Conservation (phyloP, 805 yeast genomes). For the Saccharomycopsis sp. region DNA sequence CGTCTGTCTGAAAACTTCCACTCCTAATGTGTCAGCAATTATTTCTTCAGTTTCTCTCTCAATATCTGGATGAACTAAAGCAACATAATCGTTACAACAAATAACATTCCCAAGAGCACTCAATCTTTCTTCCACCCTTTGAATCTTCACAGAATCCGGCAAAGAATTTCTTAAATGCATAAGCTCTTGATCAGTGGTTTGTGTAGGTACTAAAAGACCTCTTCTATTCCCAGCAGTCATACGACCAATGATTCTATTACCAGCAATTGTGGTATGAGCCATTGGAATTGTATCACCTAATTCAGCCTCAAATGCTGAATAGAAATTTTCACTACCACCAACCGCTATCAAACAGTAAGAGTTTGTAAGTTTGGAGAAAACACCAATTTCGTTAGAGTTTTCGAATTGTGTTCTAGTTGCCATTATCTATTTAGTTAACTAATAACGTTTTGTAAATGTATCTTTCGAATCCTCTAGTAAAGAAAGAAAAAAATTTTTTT, state of each 20-base stretch:
- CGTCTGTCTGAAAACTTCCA: constrained; percentile 98
- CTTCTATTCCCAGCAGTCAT: constrained; percentile 98
- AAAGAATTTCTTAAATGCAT: constrained; percentile 95
- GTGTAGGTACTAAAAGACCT: constrained; percentile 93
- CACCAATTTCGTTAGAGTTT: constrained; percentile 88
- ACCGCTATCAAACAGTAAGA: constrained; percentile 94
- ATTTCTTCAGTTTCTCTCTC: constrained; percentile 99
- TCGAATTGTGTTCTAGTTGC: constrained; percentile 75
- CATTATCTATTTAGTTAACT: constrained; percentile 40
- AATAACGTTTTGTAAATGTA: too few species aligned
- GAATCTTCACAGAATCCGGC: constrained; percentile 93
- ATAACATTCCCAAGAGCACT: constrained; percentile 97
- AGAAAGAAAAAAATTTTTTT: constrained; percentile 1
- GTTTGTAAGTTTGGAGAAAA: constrained; percentile 90
- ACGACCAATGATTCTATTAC: constrained; percentile 95
- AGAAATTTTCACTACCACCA: constrained; percentile 86
- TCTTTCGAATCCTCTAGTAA: not conserved
- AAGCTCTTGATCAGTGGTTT: constrained; percentile 96
- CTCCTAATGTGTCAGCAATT: constrained; percentile 96
- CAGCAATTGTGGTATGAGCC: constrained; percentile 96
- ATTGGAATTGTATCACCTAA: constrained; percentile 94
- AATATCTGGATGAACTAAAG: constrained; percentile 97
- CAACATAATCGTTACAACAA: constrained; percentile 98
- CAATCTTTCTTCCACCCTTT: constrained; percentile 95
- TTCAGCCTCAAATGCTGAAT: constrained; percentile 96